phyloP scores from a whole-genome alignment of 768 basidiomycete genomes.

The Lactarius indigo region DNA sequence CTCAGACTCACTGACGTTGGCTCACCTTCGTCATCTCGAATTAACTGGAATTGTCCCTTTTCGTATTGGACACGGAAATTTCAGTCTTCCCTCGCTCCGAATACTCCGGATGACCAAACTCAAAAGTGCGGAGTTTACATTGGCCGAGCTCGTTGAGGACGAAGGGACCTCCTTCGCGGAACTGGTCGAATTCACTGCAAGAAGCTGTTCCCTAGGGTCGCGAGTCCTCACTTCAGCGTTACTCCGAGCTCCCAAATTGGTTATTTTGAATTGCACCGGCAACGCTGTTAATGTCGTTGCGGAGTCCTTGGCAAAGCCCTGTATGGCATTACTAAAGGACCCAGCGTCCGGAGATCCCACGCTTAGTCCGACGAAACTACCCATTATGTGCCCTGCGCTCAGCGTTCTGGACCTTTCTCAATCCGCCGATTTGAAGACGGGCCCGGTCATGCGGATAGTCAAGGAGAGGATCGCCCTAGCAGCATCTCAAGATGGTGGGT shows the following conservation, averaged over 20 bases:
- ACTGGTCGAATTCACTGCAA: constrained; percentile 18
- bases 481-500: constrained; percentile 7
- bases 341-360: background rate
- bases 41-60: background rate
- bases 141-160: constrained; percentile 5
- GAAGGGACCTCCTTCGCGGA: constrained; percentile 16
- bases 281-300: constrained; percentile 7
- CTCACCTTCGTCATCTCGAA: constrained; percentile 22
- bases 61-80: background rate
- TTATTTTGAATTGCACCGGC: constrained; percentile 10
- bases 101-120: constrained; percentile 8
- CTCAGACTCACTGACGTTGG: constrained; percentile 8
- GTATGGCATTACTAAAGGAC: background rate
- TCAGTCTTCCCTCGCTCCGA: constrained; percentile 22
- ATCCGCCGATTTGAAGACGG: constrained; percentile 14
- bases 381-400: constrained; percentile 23
- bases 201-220: background rate
- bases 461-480: constrained; percentile 15
- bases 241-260: constrained; percentile 4
- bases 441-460: constrained; percentile 24
- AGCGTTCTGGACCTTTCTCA: constrained; percentile 18
- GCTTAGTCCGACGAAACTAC: background rate
- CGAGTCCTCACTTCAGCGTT: background rate
- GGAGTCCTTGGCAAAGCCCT: constrained; percentile 5
- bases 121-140: background rate